These are phyloP conservation scores for Trypethelium eluteriae DNA, from an alignment of 495 filamentous ascomycete genomes.

Conservation along the genomic window DNA sequence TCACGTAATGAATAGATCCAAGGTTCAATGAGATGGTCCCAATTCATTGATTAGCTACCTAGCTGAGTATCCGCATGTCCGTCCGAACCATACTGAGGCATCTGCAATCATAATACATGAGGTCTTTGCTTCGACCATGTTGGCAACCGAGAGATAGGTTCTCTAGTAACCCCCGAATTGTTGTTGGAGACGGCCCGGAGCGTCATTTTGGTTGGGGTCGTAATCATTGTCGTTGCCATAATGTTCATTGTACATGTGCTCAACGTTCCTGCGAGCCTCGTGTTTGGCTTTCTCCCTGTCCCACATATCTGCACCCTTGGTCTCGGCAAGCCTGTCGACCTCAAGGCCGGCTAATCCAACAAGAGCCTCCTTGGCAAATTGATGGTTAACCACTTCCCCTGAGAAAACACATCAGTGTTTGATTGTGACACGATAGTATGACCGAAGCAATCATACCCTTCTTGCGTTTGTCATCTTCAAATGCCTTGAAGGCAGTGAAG, in stretches of 20 bases:
- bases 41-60: conserved; percentile 4
- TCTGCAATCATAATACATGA: conserved; percentile 7
- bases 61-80: not conserved
- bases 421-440: not conserved
- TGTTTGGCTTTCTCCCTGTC: conserved; percentile 60
- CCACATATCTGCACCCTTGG: conserved; percentile 62
- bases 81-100: not conserved
- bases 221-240: conserved; percentile 42
- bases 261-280: conserved; percentile 57
- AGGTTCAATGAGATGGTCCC: not conserved
- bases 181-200: conserved; percentile 5
- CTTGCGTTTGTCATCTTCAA: conserved; percentile 65
- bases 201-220: conserved; percentile 17
- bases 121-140: not conserved
- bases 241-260: conserved; percentile 46
- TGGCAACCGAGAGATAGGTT: not conserved
- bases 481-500: conserved; percentile 73
- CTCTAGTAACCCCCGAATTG: conserved; percentile 8
- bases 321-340: conserved; percentile 72
- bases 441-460: conserved; percentile 47
- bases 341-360: conserved; percentile 64
- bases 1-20: too few relatives aligned
- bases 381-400: conserved; percentile 66
- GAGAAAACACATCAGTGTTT: conserved; percentile 12
- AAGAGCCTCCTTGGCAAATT: conserved; percentile 69